These are phyloP conservation scores for Xanthoceras sorbifolium DNA, from an alignment of 345 rosid genomes.

Conservation along the genomic window DNA sequence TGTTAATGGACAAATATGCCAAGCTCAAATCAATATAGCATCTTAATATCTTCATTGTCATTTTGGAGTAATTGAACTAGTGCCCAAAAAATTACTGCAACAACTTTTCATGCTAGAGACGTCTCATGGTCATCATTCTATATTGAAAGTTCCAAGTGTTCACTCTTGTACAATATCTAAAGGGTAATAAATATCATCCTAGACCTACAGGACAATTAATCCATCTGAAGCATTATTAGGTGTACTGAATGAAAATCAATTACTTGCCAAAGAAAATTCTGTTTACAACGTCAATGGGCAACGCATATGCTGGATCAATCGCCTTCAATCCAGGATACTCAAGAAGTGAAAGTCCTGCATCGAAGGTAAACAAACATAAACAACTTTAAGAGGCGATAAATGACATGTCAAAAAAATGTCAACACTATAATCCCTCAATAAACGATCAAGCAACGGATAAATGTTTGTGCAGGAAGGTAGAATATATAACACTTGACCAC, in stretches of 20 bases:
- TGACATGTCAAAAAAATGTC: background rate
- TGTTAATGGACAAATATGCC: too few species aligned
- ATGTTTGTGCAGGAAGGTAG: background rate
- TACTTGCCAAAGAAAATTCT: slow-evolving; percentile 50
- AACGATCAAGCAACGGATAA: background rate
- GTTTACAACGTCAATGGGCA: slow-evolving; percentile 78
- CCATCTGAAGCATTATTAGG: too few species aligned
- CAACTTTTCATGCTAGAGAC: background rate
- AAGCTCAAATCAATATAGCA: too few species aligned
- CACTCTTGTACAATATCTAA: background rate
- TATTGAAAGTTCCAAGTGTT: too few species aligned
- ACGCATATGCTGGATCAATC: slow-evolving; percentile 87
- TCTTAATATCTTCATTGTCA: too few species aligned
- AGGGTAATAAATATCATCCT: background rate
- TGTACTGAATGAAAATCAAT: slow-evolving; percentile 15
- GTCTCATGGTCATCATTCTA: background rate
- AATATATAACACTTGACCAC: background rate
- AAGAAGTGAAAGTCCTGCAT: slow-evolving; percentile 86
- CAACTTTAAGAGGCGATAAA: background rate
- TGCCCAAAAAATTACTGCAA: too few species aligned
- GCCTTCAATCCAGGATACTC: slow-evolving; percentile 85
- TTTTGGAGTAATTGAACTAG: too few species aligned
- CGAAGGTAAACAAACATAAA: background rate
- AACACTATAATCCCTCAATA: background rate
- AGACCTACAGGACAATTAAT: too few species aligned